Evolutionary conservation across 2,329 filamentous ascomycete species (phyloP).

Genomic region (Pyrenophora seminiperda): DNA sequence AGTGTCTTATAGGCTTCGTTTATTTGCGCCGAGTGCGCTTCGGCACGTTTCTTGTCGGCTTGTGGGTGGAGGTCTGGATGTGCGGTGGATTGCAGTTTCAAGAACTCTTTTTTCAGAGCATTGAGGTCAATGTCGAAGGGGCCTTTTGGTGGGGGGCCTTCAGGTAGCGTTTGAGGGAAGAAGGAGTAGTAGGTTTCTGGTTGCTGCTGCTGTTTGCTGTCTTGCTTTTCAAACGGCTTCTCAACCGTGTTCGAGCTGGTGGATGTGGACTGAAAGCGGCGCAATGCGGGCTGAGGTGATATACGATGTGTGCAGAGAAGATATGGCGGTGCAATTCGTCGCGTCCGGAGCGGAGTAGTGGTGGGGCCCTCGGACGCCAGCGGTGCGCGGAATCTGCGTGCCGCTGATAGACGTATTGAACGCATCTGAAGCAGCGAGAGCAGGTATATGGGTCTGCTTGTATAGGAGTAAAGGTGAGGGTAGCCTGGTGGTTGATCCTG

Average conservation of each 20-base stretch:
- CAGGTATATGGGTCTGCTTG: background rate
- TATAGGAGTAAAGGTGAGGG: background rate
- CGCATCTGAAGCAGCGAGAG: conserved; percentile 19
- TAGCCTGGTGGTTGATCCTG: background rate
- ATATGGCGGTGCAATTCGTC: conserved; percentile 29
- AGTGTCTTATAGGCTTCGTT: conserved; percentile 93
- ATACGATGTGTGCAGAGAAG: conserved; percentile 30
- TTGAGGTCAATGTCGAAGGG: conserved; percentile 75
- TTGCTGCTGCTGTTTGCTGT: conserved; percentile 8
- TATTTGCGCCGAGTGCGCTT: conserved; percentile 79
- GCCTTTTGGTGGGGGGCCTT: conserved; percentile 76
- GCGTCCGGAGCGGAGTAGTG: conserved; percentile 19
- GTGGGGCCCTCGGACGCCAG: conserved; percentile 22
- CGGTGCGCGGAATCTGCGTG: conserved; percentile 34
- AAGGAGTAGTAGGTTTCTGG: conserved; percentile 76
- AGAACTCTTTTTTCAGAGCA: conserved; percentile 80
- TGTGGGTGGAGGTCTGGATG: conserved; percentile 70
- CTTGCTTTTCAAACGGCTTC: conserved; percentile 19
- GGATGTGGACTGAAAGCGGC: conserved; percentile 33
- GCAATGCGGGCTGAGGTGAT: conserved; percentile 15
- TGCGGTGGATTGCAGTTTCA: conserved; percentile 76
- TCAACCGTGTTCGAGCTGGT: conserved; percentile 16
- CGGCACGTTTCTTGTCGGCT: conserved; percentile 65
- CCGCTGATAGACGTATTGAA: conserved; percentile 26
- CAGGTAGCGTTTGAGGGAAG: conserved; percentile 79